These are phyloP conservation scores for Fragaria iinumae DNA, from an alignment of 306 rosid species.

Conservation along the genomic window DNA sequence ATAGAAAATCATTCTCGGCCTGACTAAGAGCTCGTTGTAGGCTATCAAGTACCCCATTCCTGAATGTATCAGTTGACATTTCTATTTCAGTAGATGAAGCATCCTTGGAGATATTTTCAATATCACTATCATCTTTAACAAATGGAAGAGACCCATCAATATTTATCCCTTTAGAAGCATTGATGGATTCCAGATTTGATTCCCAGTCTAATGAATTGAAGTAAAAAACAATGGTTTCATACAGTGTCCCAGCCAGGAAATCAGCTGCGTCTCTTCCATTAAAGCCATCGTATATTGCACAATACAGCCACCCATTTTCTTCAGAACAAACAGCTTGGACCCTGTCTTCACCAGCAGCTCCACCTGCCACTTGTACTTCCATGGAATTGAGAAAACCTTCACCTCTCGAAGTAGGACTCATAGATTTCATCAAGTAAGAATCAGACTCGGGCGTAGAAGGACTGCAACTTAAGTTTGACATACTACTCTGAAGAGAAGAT, in stretches of 20 bases:
- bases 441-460: conserved; percentile 72
- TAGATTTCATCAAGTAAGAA: conserved; percentile 50
- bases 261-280: conserved; percentile 99
- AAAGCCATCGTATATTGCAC: conserved; percentile 96
- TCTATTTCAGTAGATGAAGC: conserved; percentile 28
- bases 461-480: conserved; percentile 85
- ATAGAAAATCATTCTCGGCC: conserved; percentile 83
- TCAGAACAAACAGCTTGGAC: conserved; percentile 99
- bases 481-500: conserved; percentile 70
- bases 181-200: conserved; percentile 38
- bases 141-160: conserved; percentile 37
- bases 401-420: conserved; percentile 57
- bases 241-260: conserved; percentile 91
- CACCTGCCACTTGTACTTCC: conserved; percentile 98
- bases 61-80: conserved; percentile 35
- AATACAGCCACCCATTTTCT: conserved; percentile 96
- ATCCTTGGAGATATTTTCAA: conserved; percentile 28
- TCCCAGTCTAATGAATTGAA: conserved; percentile 60
- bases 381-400: conserved; percentile 71
- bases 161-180: conserved; percentile 27
- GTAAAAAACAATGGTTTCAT: conserved; percentile 72
- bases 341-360: conserved; percentile 99
- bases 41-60: conserved; percentile 66
- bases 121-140: conserved; percentile 30
- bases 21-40: conserved; percentile 67